Evolutionary conservation across 2,329 filamentous ascomycete genomes (phyloP).

Genomic region (Scolecobasidium constrictum): DNA sequence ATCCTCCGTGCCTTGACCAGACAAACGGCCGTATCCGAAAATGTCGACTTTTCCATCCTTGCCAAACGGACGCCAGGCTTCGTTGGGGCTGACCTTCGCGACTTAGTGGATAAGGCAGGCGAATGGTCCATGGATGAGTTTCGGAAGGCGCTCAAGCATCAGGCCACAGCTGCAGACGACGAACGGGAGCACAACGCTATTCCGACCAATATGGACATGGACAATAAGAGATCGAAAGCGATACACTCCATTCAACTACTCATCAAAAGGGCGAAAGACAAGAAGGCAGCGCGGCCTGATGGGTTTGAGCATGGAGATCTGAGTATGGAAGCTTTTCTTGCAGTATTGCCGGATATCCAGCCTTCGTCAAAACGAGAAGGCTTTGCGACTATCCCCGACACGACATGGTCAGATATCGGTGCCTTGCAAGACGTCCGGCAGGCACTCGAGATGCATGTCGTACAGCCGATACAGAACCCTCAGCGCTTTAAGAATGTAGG

Average conservation of each 20-base stretch:
- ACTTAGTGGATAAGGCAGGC: constrained; percentile 55
- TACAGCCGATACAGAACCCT: constrained; percentile 77
- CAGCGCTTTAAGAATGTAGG: constrained; percentile 66
- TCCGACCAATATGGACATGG: constrained; percentile 6
- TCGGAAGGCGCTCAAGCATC: constrained; percentile 38
- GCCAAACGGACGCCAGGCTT: constrained; percentile 85
- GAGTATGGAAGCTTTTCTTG: constrained; percentile 58
- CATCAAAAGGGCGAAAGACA: constrained; percentile 38
- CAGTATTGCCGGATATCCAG: constrained; percentile 63
- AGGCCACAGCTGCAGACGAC: constrained; percentile 20
- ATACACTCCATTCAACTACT: constrained; percentile 29
- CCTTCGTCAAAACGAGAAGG: constrained; percentile 83
- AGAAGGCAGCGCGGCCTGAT: constrained; percentile 37
- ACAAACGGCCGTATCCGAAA: constrained; percentile 50
- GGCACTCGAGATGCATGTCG: constrained; percentile 74
- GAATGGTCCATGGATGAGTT: constrained; percentile 53
- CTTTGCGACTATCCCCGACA: constrained; percentile 86
- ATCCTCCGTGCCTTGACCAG: constrained; percentile 67
- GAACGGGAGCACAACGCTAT: not conserved
- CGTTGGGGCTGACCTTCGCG: constrained; percentile 79
- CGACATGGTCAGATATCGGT: constrained; percentile 87
- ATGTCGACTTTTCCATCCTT: constrained; percentile 63
- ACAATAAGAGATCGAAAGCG: constrained; percentile 13
- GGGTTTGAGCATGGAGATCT: constrained; percentile 47
- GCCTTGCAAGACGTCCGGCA: constrained; percentile 70